These are phyloP conservation scores for Calycina herbarum DNA, from an alignment of 2,329 filamentous ascomycete species.

Conservation along the genomic window DNA sequence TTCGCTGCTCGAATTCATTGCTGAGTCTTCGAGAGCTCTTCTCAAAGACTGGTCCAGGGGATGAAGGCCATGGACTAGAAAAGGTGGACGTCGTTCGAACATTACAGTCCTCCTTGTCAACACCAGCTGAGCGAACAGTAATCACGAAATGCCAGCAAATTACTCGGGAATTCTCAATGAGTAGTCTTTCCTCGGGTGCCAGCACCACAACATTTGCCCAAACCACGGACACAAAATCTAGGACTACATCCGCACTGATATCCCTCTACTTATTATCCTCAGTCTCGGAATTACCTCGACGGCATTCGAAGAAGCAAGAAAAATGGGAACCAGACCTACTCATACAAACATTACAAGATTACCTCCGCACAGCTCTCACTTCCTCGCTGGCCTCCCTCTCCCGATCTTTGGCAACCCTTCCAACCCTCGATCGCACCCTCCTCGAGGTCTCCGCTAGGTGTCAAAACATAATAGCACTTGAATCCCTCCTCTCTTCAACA, in stretches of 20 bases:
- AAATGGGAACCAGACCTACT: conserved; percentile 63
- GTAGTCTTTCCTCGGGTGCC: conserved; percentile 48
- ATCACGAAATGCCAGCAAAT: conserved; percentile 73
- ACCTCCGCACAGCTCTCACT: conserved; percentile 78
- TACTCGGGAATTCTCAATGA: conserved; percentile 81
- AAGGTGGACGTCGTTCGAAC: conserved; percentile 70
- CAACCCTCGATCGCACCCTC: conserved; percentile 78
- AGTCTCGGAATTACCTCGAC: conserved; percentile 49
- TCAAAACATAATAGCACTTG: conserved; percentile 87
- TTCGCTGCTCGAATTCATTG: conserved; percentile 80
- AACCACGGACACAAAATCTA: conserved; percentile 71
- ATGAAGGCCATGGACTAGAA: conserved; percentile 76
- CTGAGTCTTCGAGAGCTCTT: conserved; percentile 74
- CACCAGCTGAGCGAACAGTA: conserved; percentile 73
- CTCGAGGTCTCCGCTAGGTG: conserved; percentile 80
- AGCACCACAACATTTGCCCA: conserved; percentile 59
- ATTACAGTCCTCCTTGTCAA: conserved; percentile 67
- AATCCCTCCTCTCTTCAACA: conserved; percentile 70
- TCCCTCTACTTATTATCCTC: conserved; percentile 83
- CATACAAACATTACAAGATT: conserved; percentile 74
- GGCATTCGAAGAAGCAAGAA: conserved; percentile 47
- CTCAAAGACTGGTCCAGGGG: conserved; percentile 62
- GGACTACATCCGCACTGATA: conserved; percentile 71
- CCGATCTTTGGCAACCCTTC: conserved; percentile 75
- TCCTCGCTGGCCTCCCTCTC: conserved; percentile 74